Percentiles rank a stretch among this genome's conserved stretches.
phyloP scores from a whole-genome alignment of 768 basidiomycete genomes.

The Ramaria rubella region DNA sequence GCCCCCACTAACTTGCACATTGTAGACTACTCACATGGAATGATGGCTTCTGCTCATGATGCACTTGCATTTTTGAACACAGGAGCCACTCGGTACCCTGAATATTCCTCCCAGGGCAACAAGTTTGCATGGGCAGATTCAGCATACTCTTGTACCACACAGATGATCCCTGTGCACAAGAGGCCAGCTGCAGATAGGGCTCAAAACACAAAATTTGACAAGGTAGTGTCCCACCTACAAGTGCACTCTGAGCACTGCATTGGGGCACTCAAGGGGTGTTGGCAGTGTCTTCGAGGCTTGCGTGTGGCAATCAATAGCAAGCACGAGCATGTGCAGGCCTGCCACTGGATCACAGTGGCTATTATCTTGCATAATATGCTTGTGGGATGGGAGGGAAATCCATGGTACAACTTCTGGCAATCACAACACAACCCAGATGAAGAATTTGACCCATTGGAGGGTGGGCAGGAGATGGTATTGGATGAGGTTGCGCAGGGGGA shows the following conservation, averaged over 20 bases:
- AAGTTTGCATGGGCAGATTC: conserved; percentile 20
- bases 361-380: conserved; percentile 3
- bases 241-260: conserved; percentile 32
- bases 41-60: conserved; percentile 32
- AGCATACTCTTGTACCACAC: conserved; percentile 26
- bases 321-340: not conserved
- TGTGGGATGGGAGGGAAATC: not conserved
- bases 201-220: conserved; percentile 25
- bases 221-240: conserved; percentile 21
- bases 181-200: conserved; percentile 23
- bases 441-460: not conserved
- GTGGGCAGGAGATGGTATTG: not conserved
- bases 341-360: not conserved
- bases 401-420: not conserved
- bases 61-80: conserved; percentile 29
- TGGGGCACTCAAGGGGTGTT: conserved; percentile 31
- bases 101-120: conserved; percentile 19
- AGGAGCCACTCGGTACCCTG: conserved; percentile 18
- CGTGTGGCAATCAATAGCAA: conserved; percentile 13
- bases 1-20: conserved; percentile 25
- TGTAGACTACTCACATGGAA: conserved; percentile 28
- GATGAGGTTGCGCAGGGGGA: not conserved
- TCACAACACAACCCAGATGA: not conserved
- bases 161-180: conserved; percentile 25
- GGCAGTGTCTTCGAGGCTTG: conserved; percentile 27